phyloP scores from a whole-genome alignment of 225 moss, liverwort and hornwort genomes.

The Lunularia cruciata region DNA sequence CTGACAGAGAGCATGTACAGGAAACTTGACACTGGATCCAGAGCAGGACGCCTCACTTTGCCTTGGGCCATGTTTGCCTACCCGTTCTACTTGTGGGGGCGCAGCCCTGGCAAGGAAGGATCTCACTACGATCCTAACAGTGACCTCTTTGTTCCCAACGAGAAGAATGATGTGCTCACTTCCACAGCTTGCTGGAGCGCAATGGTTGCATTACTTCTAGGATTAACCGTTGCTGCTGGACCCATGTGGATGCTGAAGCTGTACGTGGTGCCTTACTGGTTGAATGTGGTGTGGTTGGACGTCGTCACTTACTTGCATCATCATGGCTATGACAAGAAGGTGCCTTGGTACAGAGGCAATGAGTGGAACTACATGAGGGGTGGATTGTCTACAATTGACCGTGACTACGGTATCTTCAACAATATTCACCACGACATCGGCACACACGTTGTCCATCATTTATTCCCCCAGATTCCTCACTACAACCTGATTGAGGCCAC shows the following conservation, averaged over 20 bases:
- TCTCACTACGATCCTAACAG: slow-evolving; percentile 79
- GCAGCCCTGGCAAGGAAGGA: slow-evolving; percentile 77
- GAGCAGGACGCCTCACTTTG: slow-evolving; percentile 50
- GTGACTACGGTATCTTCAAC: slow-evolving; percentile 92
- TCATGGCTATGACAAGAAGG: slow-evolving; percentile 88
- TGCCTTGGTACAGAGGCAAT: slow-evolving; percentile 91
- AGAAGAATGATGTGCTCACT: slow-evolving; percentile 71
- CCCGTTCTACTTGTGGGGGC: slow-evolving; percentile 71
- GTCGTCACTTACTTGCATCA: slow-evolving; percentile 90
- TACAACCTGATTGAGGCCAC: slow-evolving; percentile 87
- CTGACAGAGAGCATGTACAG: slow-evolving; percentile 49
- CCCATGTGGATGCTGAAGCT: slow-evolving; percentile 91
- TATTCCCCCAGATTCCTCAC: slow-evolving; percentile 97
- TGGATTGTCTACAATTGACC: slow-evolving; percentile 85
- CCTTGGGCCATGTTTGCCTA: slow-evolving; percentile 79
- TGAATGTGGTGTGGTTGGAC: slow-evolving; percentile 81
- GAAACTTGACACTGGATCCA: slow-evolving; percentile 15
- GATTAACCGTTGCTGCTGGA: slow-evolving; percentile 58
- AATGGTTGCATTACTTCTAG: slow-evolving; percentile 65
- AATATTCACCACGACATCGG: slow-evolving; percentile 98
- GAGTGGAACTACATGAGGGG: slow-evolving; percentile 98
- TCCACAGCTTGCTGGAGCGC: slow-evolving; percentile 68
- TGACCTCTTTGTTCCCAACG: slow-evolving; percentile 71
- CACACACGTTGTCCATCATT: slow-evolving; percentile 87
- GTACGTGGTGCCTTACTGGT: slow-evolving; percentile 77